Base-by-base conservation (phyloP, 352 stramenopile genomes). In the Blastocystis sp. region DNA sequence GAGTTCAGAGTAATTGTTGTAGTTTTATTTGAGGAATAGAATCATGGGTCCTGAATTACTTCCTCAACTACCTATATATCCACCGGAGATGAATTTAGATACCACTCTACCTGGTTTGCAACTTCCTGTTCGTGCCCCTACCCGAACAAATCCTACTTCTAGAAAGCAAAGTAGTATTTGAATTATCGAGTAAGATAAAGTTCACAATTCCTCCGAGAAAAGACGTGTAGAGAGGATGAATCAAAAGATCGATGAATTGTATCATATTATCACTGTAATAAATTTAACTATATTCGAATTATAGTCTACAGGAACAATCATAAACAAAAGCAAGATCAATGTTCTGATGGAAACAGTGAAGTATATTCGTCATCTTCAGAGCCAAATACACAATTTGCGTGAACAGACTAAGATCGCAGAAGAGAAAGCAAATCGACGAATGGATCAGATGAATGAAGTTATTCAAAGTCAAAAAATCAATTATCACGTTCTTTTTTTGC, bases 271-370 rank as follows among this genome's bases (percentile, higher is more conserved):
- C 37, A 58, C 58, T 2, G 77, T 88, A 78, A 27, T 9, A 11
- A 30, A 33, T 22, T 15, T 15, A 22, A 7, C 2, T 81, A 15
- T 1, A 15, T 48, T 24, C 24, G n/a, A 27, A 54, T 35, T n/a
- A 0, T 78, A 88, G 77, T 77, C 58, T 27, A 88, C 58, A 40
- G 77, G 77, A n/a, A 40, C 62, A 27, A 78, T 88, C 5, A 88
- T 88, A 27, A 77, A 77, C 62, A 88, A 88, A 42, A 88, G 62
- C 77, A 88, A 88, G 30, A 88, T 88, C 42, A 88, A 70, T 27
- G 73, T 88, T 42, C 27, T 88, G 13, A 68, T 77, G 62, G 77
- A 88, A 59, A 54, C 77, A 3, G 53, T 88, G 42, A 73, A 88
- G n/a, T 88, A 75, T 48, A 24, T 88, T 13, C 58, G 48, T 13